Percentiles rank a stretch among this genome's conserved stretches.
phyloP scores from a whole-genome alignment of 805 yeast species.

The Candida manassasensis region DNA sequence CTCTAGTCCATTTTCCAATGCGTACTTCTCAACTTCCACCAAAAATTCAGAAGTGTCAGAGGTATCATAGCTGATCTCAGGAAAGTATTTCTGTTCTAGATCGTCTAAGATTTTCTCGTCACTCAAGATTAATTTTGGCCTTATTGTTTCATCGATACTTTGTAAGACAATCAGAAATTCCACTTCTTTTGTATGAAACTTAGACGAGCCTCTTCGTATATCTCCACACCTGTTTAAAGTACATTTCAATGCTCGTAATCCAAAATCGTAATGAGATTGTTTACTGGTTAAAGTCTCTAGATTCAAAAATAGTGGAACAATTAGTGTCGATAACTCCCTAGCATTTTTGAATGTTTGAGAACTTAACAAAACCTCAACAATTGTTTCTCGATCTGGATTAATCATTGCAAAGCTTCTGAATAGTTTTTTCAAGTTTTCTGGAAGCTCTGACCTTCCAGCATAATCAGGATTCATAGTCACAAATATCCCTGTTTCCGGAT shows the following conservation, averaged over 20 bases:
- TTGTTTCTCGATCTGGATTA: constrained; percentile 62
- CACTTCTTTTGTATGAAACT: constrained; percentile 5
- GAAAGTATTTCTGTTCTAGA: constrained; percentile 22
- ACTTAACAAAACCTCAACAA: constrained; percentile 66
- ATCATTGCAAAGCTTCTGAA: constrained; percentile 75
- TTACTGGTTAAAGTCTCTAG: constrained; percentile 39
- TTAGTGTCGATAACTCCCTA: constrained; percentile 33
- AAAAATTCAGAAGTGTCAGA: constrained; percentile 23
- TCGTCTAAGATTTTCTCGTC: constrained; percentile 45
- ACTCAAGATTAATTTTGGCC: constrained; percentile 57
- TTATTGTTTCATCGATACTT: constrained; percentile 56
- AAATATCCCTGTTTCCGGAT: constrained; percentile 63
- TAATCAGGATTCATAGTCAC: constrained; percentile 91
- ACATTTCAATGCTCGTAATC: constrained; percentile 74
- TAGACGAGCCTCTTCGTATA: constrained; percentile 22
- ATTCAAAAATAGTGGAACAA: constrained; percentile 52
- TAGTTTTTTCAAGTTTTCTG: constrained; percentile 77
- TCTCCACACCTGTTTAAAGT: constrained; percentile 57
- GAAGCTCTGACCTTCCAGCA: constrained; percentile 75
- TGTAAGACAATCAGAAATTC: constrained; percentile 38
- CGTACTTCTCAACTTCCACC: constrained; percentile 18
- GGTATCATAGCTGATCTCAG: constrained; percentile 13
- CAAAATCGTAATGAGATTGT: constrained; percentile 87
- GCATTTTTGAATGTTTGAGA: constrained; percentile 67
- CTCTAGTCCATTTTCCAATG: constrained; percentile 26